These are phyloP conservation scores for Trypanosoma boissoni DNA, from an alignment of 208 protist species.

Conservation along the genomic window DNA sequence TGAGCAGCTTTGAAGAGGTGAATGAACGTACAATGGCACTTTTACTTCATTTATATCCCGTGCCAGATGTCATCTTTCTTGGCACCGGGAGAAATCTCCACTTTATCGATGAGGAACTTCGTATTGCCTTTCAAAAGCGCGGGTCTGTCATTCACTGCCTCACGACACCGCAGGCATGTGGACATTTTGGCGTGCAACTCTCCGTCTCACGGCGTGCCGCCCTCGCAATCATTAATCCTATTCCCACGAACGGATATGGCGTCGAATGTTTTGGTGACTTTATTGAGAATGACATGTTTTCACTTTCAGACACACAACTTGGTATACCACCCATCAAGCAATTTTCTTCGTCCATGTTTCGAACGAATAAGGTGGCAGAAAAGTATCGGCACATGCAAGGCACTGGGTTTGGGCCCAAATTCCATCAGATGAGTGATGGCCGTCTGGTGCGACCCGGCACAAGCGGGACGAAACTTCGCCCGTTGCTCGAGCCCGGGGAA, in stretches of 20 bases:
- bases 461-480: constrained; percentile 78
- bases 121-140: constrained; percentile 84
- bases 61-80: constrained; percentile 86
- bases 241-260: constrained; percentile 86
- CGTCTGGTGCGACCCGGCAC: constrained; percentile 81
- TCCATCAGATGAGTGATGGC: constrained; percentile 80
- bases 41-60: constrained; percentile 83
- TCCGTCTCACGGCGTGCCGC: constrained; percentile 77
- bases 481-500: constrained; percentile 83
- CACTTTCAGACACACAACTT: constrained; percentile 76
- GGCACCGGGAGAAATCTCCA: constrained; percentile 83
- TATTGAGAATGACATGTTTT: constrained; percentile 89
- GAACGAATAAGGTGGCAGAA: constrained; percentile 77
- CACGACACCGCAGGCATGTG: constrained; percentile 80
- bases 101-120: constrained; percentile 87
- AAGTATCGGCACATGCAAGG: constrained; percentile 87
- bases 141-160: constrained; percentile 84
- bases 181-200: constrained; percentile 81
- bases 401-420: constrained; percentile 79
- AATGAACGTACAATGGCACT: constrained; percentile 82
- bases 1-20: constrained; percentile 86
- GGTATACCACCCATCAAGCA: constrained; percentile 75
- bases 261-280: constrained; percentile 90
- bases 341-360: constrained; percentile 71
- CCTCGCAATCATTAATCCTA: constrained; percentile 81